A percentile compares a stretch with the other conserved stretches of the same genome.
Evolutionary conservation across 176 grass and related monocot species (phyloP).

Genomic region (Aegilops tauschii): DNA sequence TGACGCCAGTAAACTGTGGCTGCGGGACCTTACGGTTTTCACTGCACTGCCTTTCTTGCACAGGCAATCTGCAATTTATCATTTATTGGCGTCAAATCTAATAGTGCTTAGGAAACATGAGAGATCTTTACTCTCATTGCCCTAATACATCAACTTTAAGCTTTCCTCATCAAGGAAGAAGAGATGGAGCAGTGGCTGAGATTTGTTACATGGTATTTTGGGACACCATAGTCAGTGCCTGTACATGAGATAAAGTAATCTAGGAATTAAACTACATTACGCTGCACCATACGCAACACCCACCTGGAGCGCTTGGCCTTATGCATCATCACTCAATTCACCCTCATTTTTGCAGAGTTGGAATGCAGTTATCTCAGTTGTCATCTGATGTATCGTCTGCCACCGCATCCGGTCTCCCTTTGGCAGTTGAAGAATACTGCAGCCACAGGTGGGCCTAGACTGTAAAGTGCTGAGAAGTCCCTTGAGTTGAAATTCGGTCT

Average conservation of each 20-base stretch:
- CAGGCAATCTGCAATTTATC: background rate
- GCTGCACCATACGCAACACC: constrained; percentile 8
- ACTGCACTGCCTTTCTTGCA: background rate
- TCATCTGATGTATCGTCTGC: constrained; percentile 81
- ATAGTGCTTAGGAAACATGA: background rate
- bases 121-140: background rate
- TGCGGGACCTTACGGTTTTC: constrained; percentile 6
- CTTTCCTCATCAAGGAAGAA: constrained; percentile 10
- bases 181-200: background rate
- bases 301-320: constrained; percentile 10
- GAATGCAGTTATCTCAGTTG: background rate
- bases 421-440: constrained; percentile 96
- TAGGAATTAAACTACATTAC: constrained; percentile 20
- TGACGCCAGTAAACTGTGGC: background rate
- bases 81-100: background rate
- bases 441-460: constrained; percentile 74
- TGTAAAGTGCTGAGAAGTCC: constrained; percentile 88
- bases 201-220: constrained; percentile 33
- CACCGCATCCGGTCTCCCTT: constrained; percentile 92
- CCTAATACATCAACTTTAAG: constrained; percentile 2
- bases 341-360: constrained; percentile 22
- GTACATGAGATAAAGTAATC: constrained; percentile 25
- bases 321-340: constrained; percentile 9
- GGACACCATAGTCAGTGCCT: constrained; percentile 31
- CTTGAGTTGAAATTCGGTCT: constrained; percentile 93